A percentile compares a stretch with the other conserved stretches of the same genome.
phyloP scores from a whole-genome alignment of 371 early-diverging fungal species.

The Nematocida parisii region DNA sequence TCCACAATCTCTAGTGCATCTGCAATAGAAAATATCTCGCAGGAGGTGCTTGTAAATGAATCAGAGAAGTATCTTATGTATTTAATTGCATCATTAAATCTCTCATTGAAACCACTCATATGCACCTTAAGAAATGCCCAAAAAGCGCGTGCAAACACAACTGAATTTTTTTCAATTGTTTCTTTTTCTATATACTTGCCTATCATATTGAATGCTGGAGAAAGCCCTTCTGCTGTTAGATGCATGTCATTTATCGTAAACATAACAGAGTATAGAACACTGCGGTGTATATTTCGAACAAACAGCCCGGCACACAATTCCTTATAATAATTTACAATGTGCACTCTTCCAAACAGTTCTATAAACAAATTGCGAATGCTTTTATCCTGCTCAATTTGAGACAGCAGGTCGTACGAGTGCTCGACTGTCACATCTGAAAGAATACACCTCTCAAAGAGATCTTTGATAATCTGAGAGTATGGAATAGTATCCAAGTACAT shows the following conservation, averaged over 20 bases:
- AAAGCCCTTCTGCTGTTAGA: neutral
- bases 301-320: conserved; percentile 35
- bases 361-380: neutral
- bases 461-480: conserved; percentile 3
- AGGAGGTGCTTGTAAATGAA: conserved; percentile 28
- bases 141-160: conserved; percentile 25
- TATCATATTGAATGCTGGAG: neutral
- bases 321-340: conserved; percentile 48
- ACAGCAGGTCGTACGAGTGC: conserved; percentile 17
- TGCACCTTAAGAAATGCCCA: conserved; percentile 37
- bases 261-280: conserved; percentile 26
- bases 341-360: conserved; percentile 32
- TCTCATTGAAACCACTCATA: conserved; percentile 34
- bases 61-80: conserved; percentile 38
- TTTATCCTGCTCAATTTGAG: neutral
- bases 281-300: neutral
- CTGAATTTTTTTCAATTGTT: conserved; percentile 29
- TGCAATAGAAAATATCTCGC: conserved; percentile 20
- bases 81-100: conserved; percentile 19
- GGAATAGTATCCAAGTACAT: conserved; percentile 42
- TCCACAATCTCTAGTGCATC: conserved; percentile 39
- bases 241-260: conserved; percentile 28
- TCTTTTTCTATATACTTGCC: conserved; percentile 1
- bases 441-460: conserved; percentile 15
- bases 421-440: conserved; percentile 40